Percentiles rank a stretch among this genome's conserved stretches.
Conservation (phyloP, 1,139 yeast genomes). For the Nakaseomyces nivariensis region DNA sequence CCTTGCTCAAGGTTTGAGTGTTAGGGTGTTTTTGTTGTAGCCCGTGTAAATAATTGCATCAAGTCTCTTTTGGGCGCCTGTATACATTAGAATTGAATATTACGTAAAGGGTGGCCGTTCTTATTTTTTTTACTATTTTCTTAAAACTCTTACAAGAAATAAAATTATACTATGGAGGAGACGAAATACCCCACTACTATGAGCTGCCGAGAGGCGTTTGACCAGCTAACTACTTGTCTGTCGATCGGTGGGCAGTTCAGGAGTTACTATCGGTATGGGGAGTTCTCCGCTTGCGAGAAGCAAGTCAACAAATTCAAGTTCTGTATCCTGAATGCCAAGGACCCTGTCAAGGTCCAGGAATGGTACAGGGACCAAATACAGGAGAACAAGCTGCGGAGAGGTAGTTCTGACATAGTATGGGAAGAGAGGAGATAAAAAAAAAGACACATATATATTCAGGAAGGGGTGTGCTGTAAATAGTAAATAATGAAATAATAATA, state of each 20-base stretch:
- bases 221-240: conserved; percentile 76
- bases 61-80: neutral
- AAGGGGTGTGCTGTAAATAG: neutral
- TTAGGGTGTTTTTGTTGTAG: neutral
- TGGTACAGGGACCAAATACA: conserved; percentile 58
- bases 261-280: conserved; percentile 74
- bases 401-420: conserved; percentile 83
- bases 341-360: conserved; percentile 49
- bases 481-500: too few species aligned
- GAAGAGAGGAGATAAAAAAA: conserved; percentile 26
- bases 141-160: too few species aligned
- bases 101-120: too few species aligned
- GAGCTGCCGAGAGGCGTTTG: conserved; percentile 75
- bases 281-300: conserved; percentile 56
- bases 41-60: neutral
- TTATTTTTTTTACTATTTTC: too few species aligned
- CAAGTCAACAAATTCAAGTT: conserved; percentile 73
- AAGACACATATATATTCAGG: neutral
- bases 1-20: too few species aligned
- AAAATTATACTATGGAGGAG: neutral
- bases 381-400: conserved; percentile 45
- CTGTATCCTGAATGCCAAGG: conserved; percentile 51
- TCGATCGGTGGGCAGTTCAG: conserved; percentile 84
- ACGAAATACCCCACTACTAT: conserved; percentile 35
- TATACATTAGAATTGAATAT: too few species aligned